These are phyloP conservation scores for Heracleum sosnowskyi DNA, from an alignment of 129 eudicot species.

Conservation along the genomic window DNA sequence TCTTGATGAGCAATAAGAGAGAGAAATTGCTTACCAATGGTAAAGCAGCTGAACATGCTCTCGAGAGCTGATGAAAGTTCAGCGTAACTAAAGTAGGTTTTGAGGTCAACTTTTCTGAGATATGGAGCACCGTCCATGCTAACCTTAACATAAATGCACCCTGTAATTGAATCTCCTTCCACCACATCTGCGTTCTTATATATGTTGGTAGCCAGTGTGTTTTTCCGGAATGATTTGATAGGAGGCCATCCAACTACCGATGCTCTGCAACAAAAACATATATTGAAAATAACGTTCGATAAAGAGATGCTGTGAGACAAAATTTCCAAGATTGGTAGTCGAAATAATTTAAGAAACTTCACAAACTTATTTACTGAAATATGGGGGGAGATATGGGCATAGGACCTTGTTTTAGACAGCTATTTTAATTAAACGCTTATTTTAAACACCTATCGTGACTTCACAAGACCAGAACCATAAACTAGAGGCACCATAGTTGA, in stretches of 20 bases:
- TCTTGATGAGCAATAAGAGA: neutral
- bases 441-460: neutral
- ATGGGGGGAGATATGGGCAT: neutral
- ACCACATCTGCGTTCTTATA: constrained; percentile 30
- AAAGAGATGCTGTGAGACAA: too few relatives aligned
- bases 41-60: constrained; percentile 97
- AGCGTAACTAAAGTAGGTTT: too few relatives aligned
- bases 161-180: constrained; percentile 34
- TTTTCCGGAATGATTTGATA: constrained; percentile 80
- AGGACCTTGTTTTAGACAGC: too few relatives aligned
- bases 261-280: constrained; percentile 43
- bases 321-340: neutral
- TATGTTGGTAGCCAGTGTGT: constrained; percentile 63
- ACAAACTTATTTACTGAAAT: neutral
- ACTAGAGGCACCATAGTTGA: too few relatives aligned
- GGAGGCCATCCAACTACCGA: constrained; percentile 99
- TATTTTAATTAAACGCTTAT: neutral
- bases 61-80: constrained; percentile 85
- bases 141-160: too few relatives aligned
- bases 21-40: constrained; percentile 42
- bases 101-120: constrained; percentile 85
- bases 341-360: neutral
- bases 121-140: constrained; percentile 99
- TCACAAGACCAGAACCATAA: neutral
- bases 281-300: neutral